A percentile compares a stretch with the other conserved stretches of the same genome.
Conservation (phyloP, 2,329 filamentous ascomycete genomes). For the Ophiocordyceps camponoti-floridani region DNA sequence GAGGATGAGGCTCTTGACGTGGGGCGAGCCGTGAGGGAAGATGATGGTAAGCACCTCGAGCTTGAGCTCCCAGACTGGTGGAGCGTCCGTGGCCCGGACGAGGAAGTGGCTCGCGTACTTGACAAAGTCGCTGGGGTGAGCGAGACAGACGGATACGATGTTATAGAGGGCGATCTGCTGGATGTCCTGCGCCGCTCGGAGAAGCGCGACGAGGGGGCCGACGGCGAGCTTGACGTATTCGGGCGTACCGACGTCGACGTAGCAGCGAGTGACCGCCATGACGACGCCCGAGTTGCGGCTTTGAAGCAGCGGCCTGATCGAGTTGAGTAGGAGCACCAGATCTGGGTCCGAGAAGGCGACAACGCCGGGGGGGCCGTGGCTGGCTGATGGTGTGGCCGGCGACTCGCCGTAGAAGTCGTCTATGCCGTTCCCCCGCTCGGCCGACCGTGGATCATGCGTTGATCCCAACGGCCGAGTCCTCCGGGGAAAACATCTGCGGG, state of each 20-base stretch:
- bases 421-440: conserved; percentile 21
- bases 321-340: conserved; percentile 61
- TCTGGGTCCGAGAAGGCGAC: conserved; percentile 55
- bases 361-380: conserved; percentile 16
- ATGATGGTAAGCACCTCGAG: conserved; percentile 80
- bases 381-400: conserved; percentile 12
- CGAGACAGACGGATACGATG: conserved; percentile 79
- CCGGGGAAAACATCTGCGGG: conserved; percentile 71
- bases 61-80: conserved; percentile 78
- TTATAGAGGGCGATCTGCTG: conserved; percentile 85
- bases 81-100: conserved; percentile 59
- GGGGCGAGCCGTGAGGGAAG: conserved; percentile 62
- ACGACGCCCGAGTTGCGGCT: conserved; percentile 90
- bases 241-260: conserved; percentile 64
- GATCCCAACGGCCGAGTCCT: conserved; percentile 24
- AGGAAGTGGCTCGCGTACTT: conserved; percentile 82
- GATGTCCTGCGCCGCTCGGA: conserved; percentile 73
- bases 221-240: conserved; percentile 60
- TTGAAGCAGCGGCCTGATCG: conserved; percentile 69
- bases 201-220: conserved; percentile 69
- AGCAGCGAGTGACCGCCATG: conserved; percentile 69
- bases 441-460: not conserved
- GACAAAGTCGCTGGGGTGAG: conserved; percentile 62
- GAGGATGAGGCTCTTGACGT: conserved; percentile 71
- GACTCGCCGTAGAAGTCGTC: conserved; percentile 71